Conservation (phyloP, 73 alveolate genomes). For the Uronychia setigera region DNA sequence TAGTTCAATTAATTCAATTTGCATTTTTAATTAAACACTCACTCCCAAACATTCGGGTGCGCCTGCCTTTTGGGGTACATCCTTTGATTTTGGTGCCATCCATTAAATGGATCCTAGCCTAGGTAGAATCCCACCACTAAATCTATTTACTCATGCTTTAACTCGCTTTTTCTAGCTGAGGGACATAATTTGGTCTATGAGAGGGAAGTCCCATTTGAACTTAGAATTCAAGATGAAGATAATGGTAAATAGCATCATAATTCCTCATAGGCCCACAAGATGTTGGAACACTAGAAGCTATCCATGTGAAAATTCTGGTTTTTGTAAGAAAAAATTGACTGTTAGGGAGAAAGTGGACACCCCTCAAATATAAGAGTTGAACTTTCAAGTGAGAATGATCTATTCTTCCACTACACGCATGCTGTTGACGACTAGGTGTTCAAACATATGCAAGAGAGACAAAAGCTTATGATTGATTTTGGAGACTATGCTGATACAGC, state of each 20-base stretch:
- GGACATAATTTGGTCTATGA: conserved; percentile 63
- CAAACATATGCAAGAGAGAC: conserved; percentile 66
- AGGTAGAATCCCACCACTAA: too few relatives aligned
- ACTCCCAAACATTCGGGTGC: too few relatives aligned
- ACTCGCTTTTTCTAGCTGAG: conserved; percentile 77
- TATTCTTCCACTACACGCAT: conserved; percentile 74
- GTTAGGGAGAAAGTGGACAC: conserved; percentile 53
- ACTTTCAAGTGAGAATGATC: conserved; percentile 68
- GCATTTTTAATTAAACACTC: too few relatives aligned
- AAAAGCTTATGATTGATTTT: conserved; percentile 68
- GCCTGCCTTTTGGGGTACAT: too few relatives aligned
- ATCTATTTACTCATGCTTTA: too few relatives aligned
- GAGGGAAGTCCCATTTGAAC: conserved; percentile 85
- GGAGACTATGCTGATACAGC: conserved; percentile 64
- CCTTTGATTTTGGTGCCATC: too few relatives aligned
- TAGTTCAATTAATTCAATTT: too few relatives aligned
- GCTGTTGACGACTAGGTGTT: conserved; percentile 66
- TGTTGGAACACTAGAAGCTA: conserved; percentile 77
- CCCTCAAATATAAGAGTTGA: conserved; percentile 63
- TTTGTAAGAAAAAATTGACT: conserved; percentile 19
- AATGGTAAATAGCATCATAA: too few relatives aligned
- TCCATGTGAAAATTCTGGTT: conserved; percentile 59
- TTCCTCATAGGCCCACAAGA: conserved; percentile 79
- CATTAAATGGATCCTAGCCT: too few relatives aligned
- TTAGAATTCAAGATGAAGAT: conserved; percentile 67